phyloP scores from a whole-genome alignment of 1,284 basidiomycete species.

The Sphaerobolus stellatus region DNA sequence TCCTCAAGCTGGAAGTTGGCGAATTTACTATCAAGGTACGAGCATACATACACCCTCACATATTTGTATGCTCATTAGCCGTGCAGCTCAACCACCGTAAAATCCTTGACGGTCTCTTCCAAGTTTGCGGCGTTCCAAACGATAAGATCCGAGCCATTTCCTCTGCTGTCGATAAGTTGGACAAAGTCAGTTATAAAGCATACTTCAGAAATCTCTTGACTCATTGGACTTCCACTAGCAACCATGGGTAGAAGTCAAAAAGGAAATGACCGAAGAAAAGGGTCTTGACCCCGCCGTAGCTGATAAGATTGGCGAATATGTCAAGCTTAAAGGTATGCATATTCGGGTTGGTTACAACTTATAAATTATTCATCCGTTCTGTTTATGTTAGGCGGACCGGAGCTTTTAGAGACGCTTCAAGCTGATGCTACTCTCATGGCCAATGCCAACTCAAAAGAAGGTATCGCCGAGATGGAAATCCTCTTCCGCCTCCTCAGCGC shows the following conservation, averaged over 20 bases:
- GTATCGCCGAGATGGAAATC: slow-evolving; percentile 87
- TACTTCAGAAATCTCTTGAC: not conserved
- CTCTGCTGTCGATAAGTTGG: slow-evolving; percentile 97
- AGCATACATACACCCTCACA: not conserved
- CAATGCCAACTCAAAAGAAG: slow-evolving; percentile 78
- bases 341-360: not conserved
- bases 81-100: slow-evolving; percentile 92
- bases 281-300: slow-evolving; percentile 82
- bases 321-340: slow-evolving; percentile 82
- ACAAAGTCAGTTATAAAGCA: slow-evolving; percentile 82
- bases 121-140: slow-evolving; percentile 90
- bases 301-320: slow-evolving; percentile 96
- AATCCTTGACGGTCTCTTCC: slow-evolving; percentile 96
- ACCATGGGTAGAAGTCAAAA: slow-evolving; percentile 90
- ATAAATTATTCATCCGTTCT: not conserved
- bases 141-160: slow-evolving; percentile 95
- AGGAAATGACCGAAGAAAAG: slow-evolving; percentile 97
- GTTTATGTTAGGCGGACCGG: slow-evolving; percentile 73
- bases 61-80: not conserved
- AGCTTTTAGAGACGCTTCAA: slow-evolving; percentile 76
- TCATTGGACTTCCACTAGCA: slow-evolving; percentile 42
- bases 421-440: slow-evolving; percentile 65
- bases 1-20: slow-evolving; percentile 84
- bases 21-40: slow-evolving; percentile 91
- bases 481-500: slow-evolving; percentile 85